phyloP scores from a whole-genome alignment of 306 rosid species.

The Neltuma alba region DNA sequence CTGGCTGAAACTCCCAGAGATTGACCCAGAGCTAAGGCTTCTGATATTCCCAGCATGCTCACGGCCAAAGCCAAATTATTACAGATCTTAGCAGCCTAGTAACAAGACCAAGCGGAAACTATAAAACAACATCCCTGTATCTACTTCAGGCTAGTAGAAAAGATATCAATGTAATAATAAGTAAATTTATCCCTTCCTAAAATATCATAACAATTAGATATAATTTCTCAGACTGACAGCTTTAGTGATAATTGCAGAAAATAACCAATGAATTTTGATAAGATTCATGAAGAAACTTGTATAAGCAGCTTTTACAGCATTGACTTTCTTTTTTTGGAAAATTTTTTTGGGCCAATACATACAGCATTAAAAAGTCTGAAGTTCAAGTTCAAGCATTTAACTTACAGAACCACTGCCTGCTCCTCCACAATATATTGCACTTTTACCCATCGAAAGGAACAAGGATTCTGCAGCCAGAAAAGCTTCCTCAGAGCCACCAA shows the following conservation, averaged over 20 bases:
- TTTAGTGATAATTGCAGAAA: background rate
- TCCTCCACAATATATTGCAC: constrained; percentile 77
- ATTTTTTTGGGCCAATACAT: background rate
- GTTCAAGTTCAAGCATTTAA: constrained; percentile 30
- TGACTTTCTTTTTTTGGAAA: too few species aligned
- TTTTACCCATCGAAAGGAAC: constrained; percentile 84
- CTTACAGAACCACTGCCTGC: constrained; percentile 98
- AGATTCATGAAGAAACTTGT: background rate
- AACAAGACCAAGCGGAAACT: constrained; percentile 27
- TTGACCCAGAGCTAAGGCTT: constrained; percentile 93
- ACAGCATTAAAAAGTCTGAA: background rate
- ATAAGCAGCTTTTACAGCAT: background rate
- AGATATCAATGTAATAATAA: background rate
- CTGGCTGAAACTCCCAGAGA: constrained; percentile 77
- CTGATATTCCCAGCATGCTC: constrained; percentile 96
- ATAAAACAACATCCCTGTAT: constrained; percentile 10
- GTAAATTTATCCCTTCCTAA: background rate
- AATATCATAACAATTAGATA: background rate
- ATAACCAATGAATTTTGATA: background rate
- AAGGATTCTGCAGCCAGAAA: constrained; percentile 67
- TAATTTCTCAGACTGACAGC: background rate
- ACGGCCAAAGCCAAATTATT: constrained; percentile 93
- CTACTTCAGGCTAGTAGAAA: background rate
- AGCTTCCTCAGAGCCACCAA: constrained; percentile 91
- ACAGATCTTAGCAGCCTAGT: constrained; percentile 93